Percentiles rank a stretch among this genome's conserved stretches.
Evolutionary conservation across 2,329 filamentous ascomycete species (phyloP).

Genomic region (Aspergillus calidoustus): DNA sequence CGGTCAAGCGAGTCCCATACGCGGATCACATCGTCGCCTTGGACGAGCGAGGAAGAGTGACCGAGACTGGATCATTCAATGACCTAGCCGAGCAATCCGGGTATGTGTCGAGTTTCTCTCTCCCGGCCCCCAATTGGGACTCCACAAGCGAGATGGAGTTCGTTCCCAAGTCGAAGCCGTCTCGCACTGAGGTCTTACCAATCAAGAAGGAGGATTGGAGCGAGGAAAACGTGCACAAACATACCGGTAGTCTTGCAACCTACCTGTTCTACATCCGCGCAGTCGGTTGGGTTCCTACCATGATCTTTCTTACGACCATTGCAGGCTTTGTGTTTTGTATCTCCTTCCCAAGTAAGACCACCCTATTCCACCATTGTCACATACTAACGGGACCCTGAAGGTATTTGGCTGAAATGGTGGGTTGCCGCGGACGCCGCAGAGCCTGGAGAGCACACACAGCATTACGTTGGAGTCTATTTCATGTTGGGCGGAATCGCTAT

Average conservation of each 20-base stretch:
- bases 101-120: slow-evolving; percentile 48
- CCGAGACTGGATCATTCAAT: slow-evolving; percentile 48
- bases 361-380: background rate
- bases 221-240: slow-evolving; percentile 13
- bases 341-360: slow-evolving; percentile 4
- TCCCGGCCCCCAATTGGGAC: slow-evolving; percentile 39
- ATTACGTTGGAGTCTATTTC: slow-evolving; percentile 8
- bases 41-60: slow-evolving; percentile 41
- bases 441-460: slow-evolving; percentile 1
- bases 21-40: slow-evolving; percentile 49
- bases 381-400: background rate
- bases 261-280: background rate
- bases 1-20: slow-evolving; percentile 46
- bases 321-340: slow-evolving; percentile 8
- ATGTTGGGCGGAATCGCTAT: slow-evolving; percentile 2
- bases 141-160: background rate
- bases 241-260: slow-evolving; percentile 8
- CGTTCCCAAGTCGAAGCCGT: background rate
- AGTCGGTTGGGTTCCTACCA: background rate
- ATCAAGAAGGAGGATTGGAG: slow-evolving; percentile 10
- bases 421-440: background rate
- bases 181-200: background rate
- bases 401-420: slow-evolving; percentile 14
- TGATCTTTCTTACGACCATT: background rate
- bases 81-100: slow-evolving; percentile 41